phyloP scores from a whole-genome alignment of 108 stramenopile genomes.

The Schizochytrium sp. region DNA sequence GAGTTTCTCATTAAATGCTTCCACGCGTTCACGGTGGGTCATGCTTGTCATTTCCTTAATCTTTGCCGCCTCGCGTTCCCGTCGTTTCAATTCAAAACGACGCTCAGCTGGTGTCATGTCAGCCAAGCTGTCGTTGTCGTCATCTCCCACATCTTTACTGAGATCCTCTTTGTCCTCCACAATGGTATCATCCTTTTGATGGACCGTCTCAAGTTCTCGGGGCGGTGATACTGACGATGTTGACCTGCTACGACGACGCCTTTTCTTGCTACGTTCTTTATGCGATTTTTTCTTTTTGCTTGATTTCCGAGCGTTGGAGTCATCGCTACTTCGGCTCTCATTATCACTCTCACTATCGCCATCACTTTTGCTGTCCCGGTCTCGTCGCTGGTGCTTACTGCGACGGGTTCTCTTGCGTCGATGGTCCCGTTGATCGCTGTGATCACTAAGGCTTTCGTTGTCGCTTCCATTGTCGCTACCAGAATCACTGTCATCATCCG shows the following conservation, averaged over 20 bases:
- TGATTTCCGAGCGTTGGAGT: neutral
- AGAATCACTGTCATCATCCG: neutral
- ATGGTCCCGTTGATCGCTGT: neutral
- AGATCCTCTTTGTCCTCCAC: slow-evolving; percentile 20
- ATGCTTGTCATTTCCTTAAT: slow-evolving; percentile 25
- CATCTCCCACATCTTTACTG: neutral
- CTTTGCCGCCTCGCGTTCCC: neutral
- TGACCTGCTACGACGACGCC: no score
- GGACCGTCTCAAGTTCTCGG: no score
- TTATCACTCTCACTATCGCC: neutral
- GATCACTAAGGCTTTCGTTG: neutral
- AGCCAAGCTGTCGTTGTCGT: neutral
- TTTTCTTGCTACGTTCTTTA: neutral
- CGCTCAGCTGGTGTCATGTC: slow-evolving; percentile 43
- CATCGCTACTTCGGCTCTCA: neutral
- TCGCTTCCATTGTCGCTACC: neutral
- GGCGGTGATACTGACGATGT: no score
- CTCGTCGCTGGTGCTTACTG: neutral
- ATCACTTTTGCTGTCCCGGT: neutral
- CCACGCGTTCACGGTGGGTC: slow-evolving; percentile 38
- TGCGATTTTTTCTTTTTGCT: neutral
- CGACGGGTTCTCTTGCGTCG: no score
- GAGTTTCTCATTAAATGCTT: slow-evolving; percentile 23
- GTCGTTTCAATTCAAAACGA: neutral
- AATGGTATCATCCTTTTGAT: neutral